Base-by-base conservation (phyloP, 805 yeast genomes). In the Cyberlindnera galapagoensis region DNA sequence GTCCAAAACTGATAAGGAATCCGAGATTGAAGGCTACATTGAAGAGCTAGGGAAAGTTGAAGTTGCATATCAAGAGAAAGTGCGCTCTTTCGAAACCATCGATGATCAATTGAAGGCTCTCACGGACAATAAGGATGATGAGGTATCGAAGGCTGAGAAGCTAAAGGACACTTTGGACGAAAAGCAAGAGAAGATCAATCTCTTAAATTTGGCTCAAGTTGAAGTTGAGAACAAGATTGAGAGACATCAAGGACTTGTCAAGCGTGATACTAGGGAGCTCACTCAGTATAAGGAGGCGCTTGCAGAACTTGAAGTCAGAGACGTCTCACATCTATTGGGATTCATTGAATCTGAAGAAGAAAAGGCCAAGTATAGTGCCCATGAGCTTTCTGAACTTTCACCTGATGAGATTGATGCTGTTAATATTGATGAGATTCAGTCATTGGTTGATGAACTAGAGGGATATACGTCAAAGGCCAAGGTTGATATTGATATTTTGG, bases 401-500 rank as follows among this genome's bases (percentile, higher is more conserved):
- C 70, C 63, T 5, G 79, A 70, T 17, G 79, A 80, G 39, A 47
- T 83, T 4, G 51, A 56, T 2, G 52, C 53, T 0, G 39, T 77
- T 14, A 67, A 82, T 47, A 42, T 69, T 17, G 74, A 68, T 5
- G 50, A 49, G 5, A 52, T 83, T 18, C 69, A 70, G 30, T 51
- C 51, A 1, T 77, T 75, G 28, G 69, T 84, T 25, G 71, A 61
- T 5, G 63, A 59, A 21, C 52, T 85, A 12, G 79, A 81, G 42
- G 63, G 60, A 3, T 69, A 69, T 39, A 60, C 83, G 47, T 69
- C 69, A 5, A 65, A 65, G 11, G 71, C 76, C 7, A 69, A 67
- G 35, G 78, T 78, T 4, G 90, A 90, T 51, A 65, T 80, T 36
- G 88, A 81, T 35, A 72, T 84, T 3, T 62, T 90, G 28, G 74